phyloP scores from a whole-genome alignment of 2,329 filamentous ascomycete genomes.

The Pseudocercospora musae region DNA sequence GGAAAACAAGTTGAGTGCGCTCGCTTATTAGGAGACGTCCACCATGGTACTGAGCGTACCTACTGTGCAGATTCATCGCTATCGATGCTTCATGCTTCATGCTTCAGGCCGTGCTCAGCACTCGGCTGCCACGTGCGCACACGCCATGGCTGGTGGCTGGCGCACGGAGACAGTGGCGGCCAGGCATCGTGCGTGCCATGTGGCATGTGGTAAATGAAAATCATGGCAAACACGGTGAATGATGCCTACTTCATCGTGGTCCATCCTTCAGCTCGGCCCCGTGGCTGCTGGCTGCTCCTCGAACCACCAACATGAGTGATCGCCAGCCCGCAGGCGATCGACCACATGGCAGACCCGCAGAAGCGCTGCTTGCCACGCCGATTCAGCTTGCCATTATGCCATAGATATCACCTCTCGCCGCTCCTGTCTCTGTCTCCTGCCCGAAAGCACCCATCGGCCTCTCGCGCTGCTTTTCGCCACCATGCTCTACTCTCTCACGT shows the following conservation, averaged over 20 bases:
- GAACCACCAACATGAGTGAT: not conserved
- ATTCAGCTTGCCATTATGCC: conserved; percentile 1
- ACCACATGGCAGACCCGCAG: not conserved
- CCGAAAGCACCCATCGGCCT: not conserved
- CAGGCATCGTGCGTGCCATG: not conserved
- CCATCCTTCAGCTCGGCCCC: not conserved
- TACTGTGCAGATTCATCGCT: not conserved
- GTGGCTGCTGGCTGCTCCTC: not conserved
- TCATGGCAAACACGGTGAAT: not conserved
- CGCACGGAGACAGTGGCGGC: conserved; percentile 3
- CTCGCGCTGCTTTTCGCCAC: conserved; percentile 3
- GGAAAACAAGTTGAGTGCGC: too few species aligned
- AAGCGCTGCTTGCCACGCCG: not conserved
- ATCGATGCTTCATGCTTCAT: too few species aligned
- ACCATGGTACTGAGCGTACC: too few species aligned
- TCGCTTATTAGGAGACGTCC: not conserved
- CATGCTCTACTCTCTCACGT: conserved; percentile 50
- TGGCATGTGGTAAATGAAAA: conserved; percentile 6
- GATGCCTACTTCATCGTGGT: too few species aligned
- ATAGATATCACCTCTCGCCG: conserved; percentile 6
- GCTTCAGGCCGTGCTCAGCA: not conserved
- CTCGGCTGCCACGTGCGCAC: not conserved
- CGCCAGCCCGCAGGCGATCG: not conserved
- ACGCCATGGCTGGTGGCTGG: not conserved
- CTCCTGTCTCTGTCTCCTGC: not conserved